These are phyloP conservation scores for Calcarisporium arbuscula DNA, from an alignment of 2,329 filamentous ascomycete species.

Conservation along the genomic window DNA sequence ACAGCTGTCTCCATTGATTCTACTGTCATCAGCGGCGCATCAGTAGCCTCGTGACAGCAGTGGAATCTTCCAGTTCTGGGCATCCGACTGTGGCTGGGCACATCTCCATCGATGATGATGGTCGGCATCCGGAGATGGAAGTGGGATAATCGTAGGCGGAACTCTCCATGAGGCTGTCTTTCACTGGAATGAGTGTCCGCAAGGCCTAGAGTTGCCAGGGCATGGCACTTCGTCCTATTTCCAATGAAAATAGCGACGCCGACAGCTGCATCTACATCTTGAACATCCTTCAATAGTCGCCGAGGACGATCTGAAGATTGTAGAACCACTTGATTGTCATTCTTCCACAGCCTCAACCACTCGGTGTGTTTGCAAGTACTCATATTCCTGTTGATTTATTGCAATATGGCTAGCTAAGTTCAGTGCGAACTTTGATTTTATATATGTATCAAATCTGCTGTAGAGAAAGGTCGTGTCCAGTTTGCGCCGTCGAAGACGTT, in stretches of 20 bases:
- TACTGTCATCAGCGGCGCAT: not conserved
- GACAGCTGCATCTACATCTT: constrained; percentile 2
- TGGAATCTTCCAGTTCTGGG: constrained; percentile 1
- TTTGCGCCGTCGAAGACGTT: no score
- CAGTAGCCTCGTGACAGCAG: constrained; percentile 3
- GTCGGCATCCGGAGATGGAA: not conserved
- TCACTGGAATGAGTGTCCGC: not conserved
- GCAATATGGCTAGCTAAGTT: no score
- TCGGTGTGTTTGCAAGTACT: constrained; percentile 4
- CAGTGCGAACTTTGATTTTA: not conserved
- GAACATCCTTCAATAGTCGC: constrained; percentile 3
- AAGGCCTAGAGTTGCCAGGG: not conserved
- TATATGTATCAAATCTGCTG: not conserved
- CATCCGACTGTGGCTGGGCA: constrained; percentile 4
- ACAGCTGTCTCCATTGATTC: not conserved
- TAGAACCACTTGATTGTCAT: constrained; percentile 1
- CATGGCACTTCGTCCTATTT: constrained; percentile 2
- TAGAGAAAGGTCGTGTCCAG: no score
- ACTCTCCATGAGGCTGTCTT: constrained; percentile 2
- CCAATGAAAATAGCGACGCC: constrained; percentile 2
- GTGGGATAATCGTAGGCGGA: constrained; percentile 1
- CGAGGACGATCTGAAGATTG: constrained; percentile 5
- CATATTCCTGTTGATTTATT: constrained; percentile 1
- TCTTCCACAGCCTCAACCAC: constrained; percentile 4
- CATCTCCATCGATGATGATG: constrained; percentile 5